These are phyloP conservation scores for Aeschynomene evenia DNA, from an alignment of 306 rosid genomes.

Conservation along the genomic window DNA sequence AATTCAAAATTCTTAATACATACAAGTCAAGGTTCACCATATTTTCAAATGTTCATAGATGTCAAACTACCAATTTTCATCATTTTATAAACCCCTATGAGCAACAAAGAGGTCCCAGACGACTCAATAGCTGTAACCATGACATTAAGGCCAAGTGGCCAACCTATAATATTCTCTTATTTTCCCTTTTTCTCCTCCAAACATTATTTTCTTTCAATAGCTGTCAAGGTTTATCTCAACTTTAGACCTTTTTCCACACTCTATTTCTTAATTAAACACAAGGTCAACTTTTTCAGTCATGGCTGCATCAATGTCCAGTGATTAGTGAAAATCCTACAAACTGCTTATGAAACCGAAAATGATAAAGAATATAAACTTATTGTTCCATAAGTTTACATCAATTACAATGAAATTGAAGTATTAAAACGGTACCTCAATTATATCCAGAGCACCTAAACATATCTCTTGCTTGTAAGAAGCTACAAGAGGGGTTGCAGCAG, in stretches of 20 bases:
- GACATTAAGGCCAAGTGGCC: not conserved
- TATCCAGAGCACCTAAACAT: slow-evolving; percentile 74
- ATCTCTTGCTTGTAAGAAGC: slow-evolving; percentile 69
- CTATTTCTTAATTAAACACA: not conserved
- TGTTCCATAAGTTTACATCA: not conserved
- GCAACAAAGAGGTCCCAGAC: too few species aligned
- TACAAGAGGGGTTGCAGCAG: slow-evolving; percentile 72
- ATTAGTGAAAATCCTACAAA: not conserved
- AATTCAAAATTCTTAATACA: too few species aligned
- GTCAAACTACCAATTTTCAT: too few species aligned
- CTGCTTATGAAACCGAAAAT: not conserved
- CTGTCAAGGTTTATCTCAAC: not conserved
- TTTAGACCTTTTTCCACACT: not conserved
- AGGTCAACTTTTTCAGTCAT: not conserved
- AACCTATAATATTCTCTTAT: not conserved
- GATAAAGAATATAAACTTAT: not conserved
- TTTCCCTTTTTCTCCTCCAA: not conserved
- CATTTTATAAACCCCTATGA: too few species aligned
- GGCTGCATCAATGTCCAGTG: slow-evolving; percentile 13
- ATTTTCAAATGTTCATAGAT: too few species aligned
- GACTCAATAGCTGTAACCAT: too few species aligned
- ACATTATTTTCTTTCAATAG: not conserved
- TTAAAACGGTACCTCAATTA: slow-evolving; percentile 68
- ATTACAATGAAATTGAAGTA: not conserved
- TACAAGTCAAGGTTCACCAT: too few species aligned